Evolutionary conservation across 2,329 filamentous ascomycete species (phyloP), one percentile per base, ranked within the genome.

Genomic region (Paecilomyces variotii): DNA sequence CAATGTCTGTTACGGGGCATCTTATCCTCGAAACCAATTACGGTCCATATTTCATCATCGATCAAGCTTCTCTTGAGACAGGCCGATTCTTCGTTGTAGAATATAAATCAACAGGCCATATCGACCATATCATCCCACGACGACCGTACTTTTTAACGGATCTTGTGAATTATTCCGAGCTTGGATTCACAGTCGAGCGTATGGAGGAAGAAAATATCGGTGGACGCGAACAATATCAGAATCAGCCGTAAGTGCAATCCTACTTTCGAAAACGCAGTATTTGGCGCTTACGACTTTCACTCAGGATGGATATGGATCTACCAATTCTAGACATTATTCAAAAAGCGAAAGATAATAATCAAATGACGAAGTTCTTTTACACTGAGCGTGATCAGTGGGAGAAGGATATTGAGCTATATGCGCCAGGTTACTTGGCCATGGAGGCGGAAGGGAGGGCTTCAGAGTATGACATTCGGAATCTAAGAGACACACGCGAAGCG

Each of bases 401-500:
- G n/a, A 45, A 45, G n/a, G 34, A 56, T 50, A 45, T 56, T 25
- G 32, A 56, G 54, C 28, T 45, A 4, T 56, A 56, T 50, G 54
- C 54, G 34, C 54, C 54, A n/a, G 54, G 35, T n/a, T 56, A 56
- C 28, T 45, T 56, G 39, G 54, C 35, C 25, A 56, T 56, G 54
- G 54, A 56, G 54, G 30, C 34, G 26, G 54, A 56, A 30, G 54
- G 54, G 12, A 35, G 35, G 25, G 35, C 54, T 56, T 35, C 34
- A 27, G 54, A 56, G 3, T 65, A 70, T 55, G 65, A 65, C 56
- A 5, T 45, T 45, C 35, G 19, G 35, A 45, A 24, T 45, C 35
- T 45, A 7, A 45, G 35, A 14, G 14, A 45, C 19, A 45, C n/a
- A 24, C 2, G 30, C 30, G 3, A 32, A 32, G 30, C 30, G 30